phyloP scores from a whole-genome alignment of 306 rosid genomes.

The Cucumis sativus region Cucumber_9930_V3 NC_026659.2:13970501-13971000 shows the following conservation, averaged over 20 bases:
- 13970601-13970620: too few relatives aligned
- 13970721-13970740: not conserved
- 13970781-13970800: conserved; percentile 1
- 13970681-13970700: not conserved
- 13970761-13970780: not conserved
- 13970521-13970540: too few relatives aligned
- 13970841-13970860: not conserved
- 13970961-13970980: not conserved
- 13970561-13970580: too few relatives aligned
- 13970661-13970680: not conserved
- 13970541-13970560: too few relatives aligned
- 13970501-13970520: too few relatives aligned
- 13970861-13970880: not conserved
- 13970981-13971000: not conserved
- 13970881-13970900: not conserved
- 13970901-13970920: not conserved
- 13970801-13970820: conserved; percentile 10
- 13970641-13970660: not conserved
- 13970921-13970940: not conserved
- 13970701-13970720: conserved; percentile 1
- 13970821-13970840: conserved; percentile 10
- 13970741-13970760: not conserved
- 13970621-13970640: too few relatives aligned
- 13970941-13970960: not conserved
- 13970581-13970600: too few relatives aligned